Evolutionary conservation across 495 filamentous ascomycete species (phyloP).

Genomic region (Antarctomyces pellizariae): DNA sequence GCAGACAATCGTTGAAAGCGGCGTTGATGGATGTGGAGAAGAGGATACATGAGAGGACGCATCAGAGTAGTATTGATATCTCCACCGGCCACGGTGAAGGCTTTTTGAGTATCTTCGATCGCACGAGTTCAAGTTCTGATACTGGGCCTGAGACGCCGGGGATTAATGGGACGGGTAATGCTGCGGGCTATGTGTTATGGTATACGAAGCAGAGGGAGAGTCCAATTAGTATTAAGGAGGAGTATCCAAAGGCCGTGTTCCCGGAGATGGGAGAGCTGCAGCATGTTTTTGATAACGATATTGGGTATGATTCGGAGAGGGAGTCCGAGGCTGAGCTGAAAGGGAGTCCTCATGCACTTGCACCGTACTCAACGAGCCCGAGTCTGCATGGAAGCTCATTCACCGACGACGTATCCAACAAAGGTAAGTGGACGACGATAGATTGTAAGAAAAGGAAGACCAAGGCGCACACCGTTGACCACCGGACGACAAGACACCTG

Average conservation of each 20-base stretch:
- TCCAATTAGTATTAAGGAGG: conserved; percentile 5
- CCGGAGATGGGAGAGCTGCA: conserved; percentile 2
- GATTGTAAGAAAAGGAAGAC: conserved; percentile 13
- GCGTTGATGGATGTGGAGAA: conserved; percentile 27
- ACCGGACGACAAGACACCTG: conserved; percentile 21
- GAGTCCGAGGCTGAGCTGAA: too few species aligned
- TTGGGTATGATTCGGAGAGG: conserved; percentile 11
- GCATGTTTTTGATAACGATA: conserved; percentile 6
- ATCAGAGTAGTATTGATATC: conserved; percentile 24
- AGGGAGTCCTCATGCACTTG: conserved; percentile 6
- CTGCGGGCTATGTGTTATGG: conserved; percentile 7
- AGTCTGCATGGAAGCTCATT: conserved; percentile 8
- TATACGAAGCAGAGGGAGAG: conserved; percentile 7
- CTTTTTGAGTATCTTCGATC: conserved; percentile 39
- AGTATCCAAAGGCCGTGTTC: conserved; percentile 3
- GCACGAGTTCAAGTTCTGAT: conserved; percentile 41
- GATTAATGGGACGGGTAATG: conserved; percentile 1
- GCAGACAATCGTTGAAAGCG: conserved; percentile 22
- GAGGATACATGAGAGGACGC: conserved; percentile 32
- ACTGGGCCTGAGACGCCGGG: conserved; percentile 14
- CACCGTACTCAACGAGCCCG: conserved; percentile 6
- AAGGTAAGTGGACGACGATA: conserved; percentile 8
- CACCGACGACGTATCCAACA: conserved; percentile 3
- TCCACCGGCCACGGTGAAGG: conserved; percentile 20
- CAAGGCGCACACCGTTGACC: conserved; percentile 13